Evolutionary conservation across 2,329 filamentous ascomycete species (phyloP), one percentile per base, ranked within the genome.

Genomic region (Penicillium sp.): DNA sequence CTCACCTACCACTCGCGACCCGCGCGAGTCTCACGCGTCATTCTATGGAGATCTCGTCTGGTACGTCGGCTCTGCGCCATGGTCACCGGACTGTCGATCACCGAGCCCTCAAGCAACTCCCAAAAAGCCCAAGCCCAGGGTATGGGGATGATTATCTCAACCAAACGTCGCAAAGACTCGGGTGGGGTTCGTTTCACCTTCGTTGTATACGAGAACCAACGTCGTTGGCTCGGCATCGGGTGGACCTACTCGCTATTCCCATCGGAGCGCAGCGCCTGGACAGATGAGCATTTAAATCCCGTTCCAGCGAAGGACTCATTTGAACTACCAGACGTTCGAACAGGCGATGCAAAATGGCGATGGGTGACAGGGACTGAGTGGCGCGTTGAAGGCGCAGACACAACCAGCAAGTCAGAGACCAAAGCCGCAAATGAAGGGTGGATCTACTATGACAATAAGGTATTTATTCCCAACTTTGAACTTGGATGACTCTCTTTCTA

Each of bases 361-460:
- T 99, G 94, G 94, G 91, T 90, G 0, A 82, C 88, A n/a, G 86
- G 85, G 1, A 89, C 89, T 63, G 85, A 89, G 53, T 99, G 94
- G 94, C 85, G 85, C 51, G 87, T 97, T 25, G 93, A 97, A 65
- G 89, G 89, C 1, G 73, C 82, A 8, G 72, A 74, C 50, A 63
- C 63, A 2, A 67, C 55, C 70, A 69, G 75, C 62, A 66, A 78
- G 68, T 55, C 66, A 5, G 61, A 77, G 69, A 54, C 69, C 66
- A 71, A 75, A 68, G 65, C 65, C 37, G 82, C 86, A 23, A 88
- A 84, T 3, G 86, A 87, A 63, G 94, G 92, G 1, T 99, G 94
- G 94, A 90, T 96, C 35, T 99, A 94, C 73, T 99, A 97, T 70
- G 94, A 99, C 69, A 97, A 93, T 72, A 97, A 96, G 86, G 90